Evolutionary conservation across 2,329 filamentous ascomycete genomes (phyloP).

Genomic region (Ophiostoma pallidulum): DNA sequence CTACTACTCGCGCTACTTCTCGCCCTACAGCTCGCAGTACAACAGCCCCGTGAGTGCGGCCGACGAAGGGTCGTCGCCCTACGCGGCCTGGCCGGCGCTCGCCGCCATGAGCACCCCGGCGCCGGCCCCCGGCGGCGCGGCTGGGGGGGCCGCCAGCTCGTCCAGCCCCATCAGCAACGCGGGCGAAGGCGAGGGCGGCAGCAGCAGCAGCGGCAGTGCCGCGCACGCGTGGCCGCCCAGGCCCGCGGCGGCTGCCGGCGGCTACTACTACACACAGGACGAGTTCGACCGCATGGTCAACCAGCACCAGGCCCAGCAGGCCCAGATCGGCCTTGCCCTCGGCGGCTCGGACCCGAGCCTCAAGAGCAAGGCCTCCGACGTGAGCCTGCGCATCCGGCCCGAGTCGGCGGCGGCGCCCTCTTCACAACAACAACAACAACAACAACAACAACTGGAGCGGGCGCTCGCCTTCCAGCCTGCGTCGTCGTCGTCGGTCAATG

Average conservation of each 20-base stretch:
- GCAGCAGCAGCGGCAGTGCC: no score
- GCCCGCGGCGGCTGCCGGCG: no score
- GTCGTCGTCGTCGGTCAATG: not conserved
- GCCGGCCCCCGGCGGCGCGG: not conserved
- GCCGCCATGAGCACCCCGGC: conserved; percentile 6
- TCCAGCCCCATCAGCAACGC: not conserved
- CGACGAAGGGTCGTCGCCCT: conserved; percentile 30
- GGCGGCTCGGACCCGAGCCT: conserved; percentile 29
- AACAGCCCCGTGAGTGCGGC: conserved; percentile 45
- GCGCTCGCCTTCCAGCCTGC: not conserved
- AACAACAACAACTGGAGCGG: no score
- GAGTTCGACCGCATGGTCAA: conserved; percentile 21
- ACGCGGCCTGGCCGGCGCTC: conserved; percentile 29
- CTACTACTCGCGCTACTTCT: conserved; percentile 39
- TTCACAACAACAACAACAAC: not conserved
- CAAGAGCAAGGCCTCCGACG: conserved; percentile 22
- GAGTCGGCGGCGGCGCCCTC: no score
- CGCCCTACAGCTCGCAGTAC: conserved; percentile 51
- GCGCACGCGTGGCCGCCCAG: not conserved
- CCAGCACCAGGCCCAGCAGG: conserved; percentile 20
- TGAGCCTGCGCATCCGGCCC: conserved; percentile 17
- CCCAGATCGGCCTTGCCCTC: conserved; percentile 33
- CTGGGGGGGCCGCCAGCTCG: not conserved
- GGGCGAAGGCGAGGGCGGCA: no score
- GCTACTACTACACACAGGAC: conserved; percentile 17